phyloP scores from a whole-genome alignment of 805 yeast species.

The Kazachstania africana region DNA sequence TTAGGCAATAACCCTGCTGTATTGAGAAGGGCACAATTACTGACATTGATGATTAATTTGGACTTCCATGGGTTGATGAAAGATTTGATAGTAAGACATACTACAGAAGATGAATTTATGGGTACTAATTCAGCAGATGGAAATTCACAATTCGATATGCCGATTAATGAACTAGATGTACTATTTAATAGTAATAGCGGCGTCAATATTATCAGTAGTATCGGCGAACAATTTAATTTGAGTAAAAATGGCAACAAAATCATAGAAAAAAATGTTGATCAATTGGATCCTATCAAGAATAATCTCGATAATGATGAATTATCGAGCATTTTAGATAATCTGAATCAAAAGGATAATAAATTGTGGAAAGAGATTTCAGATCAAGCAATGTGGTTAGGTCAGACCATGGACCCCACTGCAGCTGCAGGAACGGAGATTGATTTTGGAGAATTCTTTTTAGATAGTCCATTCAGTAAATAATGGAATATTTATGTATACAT shows the following conservation, averaged over 20 bases:
- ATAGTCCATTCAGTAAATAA: no score
- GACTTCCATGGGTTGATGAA: slow-evolving; percentile 60
- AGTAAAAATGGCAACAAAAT: slow-evolving; percentile 9
- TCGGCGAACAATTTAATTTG: slow-evolving; percentile 11
- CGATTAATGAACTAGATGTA: neutral
- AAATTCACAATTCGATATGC: neutral
- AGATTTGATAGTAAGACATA: slow-evolving; percentile 44
- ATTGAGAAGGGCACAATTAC: slow-evolving; percentile 55
- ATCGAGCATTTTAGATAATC: slow-evolving; percentile 21
- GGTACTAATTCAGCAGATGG: neutral
- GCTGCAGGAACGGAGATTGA: slow-evolving; percentile 17
- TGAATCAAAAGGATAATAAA: slow-evolving; percentile 35
- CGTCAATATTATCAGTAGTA: slow-evolving; percentile 9
- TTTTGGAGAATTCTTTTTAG: slow-evolving; percentile 10
- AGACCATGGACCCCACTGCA: slow-evolving; percentile 23
- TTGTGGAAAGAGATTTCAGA: slow-evolving; percentile 70
- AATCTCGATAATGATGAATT: slow-evolving; percentile 26
- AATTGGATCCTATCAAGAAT: slow-evolving; percentile 18
- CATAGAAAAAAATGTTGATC: slow-evolving; percentile 19
- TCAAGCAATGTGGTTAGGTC: slow-evolving; percentile 67
- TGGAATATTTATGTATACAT: no score
- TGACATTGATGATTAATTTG: slow-evolving; percentile 50
- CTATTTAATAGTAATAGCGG: neutral
- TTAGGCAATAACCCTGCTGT: slow-evolving; percentile 77
- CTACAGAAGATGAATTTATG: slow-evolving; percentile 8